These are phyloP conservation scores for Vitis hybrid DNA, from an alignment of 177 flowering plant species.

Conservation along the genomic window DNA sequence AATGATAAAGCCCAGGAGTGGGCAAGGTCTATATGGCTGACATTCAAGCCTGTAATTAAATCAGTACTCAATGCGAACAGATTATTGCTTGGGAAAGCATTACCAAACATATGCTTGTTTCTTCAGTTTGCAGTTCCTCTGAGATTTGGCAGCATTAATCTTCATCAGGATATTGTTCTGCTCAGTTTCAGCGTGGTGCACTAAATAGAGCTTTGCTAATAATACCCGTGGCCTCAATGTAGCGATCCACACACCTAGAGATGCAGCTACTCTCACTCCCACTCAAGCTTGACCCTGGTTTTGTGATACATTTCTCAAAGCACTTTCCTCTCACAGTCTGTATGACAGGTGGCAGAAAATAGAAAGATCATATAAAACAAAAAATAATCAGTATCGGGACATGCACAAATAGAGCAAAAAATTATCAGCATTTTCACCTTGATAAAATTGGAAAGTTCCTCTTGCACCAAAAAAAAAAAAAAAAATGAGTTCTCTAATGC, in stretches of 20 bases:
- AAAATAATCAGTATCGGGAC: not conserved
- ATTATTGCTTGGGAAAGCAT: not conserved
- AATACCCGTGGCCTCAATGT: conserved; percentile 92
- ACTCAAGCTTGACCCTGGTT: conserved; percentile 87
- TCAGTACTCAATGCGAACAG: not conserved
- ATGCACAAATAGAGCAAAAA: too few species aligned
- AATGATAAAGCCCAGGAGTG: too few species aligned
- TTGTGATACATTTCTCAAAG: conserved; percentile 86
- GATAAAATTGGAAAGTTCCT: too few species aligned
- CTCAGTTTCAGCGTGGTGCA: conserved; percentile 29
- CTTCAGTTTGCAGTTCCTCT: not conserved
- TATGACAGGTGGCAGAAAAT: not conserved
- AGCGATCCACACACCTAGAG: conserved; percentile 94
- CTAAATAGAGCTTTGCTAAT: conserved; percentile 73
- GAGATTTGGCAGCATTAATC: not conserved
- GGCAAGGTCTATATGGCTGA: not conserved
- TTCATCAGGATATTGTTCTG: not conserved
- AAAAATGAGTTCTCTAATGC: too few species aligned
- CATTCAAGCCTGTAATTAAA: not conserved
- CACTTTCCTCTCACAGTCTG: conserved; percentile 92
- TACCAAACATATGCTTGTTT: not conserved
- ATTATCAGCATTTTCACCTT: too few species aligned
- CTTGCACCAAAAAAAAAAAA: too few species aligned
- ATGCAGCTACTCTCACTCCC: conserved; percentile 93
- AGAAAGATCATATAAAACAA: not conserved